Base-by-base conservation (phyloP, 2,329 filamentous ascomycete species). In the Venturia pyrina region DNA sequence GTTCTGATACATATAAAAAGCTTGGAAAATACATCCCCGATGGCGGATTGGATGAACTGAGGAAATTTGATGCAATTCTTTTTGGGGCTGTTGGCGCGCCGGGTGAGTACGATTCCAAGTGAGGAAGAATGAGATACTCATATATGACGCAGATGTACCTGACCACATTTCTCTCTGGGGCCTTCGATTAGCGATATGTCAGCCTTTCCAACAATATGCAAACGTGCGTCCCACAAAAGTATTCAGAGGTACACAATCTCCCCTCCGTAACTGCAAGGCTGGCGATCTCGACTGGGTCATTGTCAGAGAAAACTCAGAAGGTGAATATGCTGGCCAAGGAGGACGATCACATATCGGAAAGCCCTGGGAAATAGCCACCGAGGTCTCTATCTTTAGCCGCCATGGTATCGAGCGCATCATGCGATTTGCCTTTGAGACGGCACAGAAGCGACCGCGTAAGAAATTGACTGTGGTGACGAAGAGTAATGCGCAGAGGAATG, bases 271-370 rank as follows among this genome's bases (percentile, higher is more conserved):
- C 41, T 72, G 73, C 0, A 68, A 69, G 5, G 72, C 73, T 0
- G 68, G 69, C 5, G 75, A 79, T 68, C 72, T 81, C 0, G 78
- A 81, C 68, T 81, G 79, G 79, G 72, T 81, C 32, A 80, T 81
- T 65, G 73, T 81, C 34, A 73, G 79, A 17, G 79, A 81, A 69
- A 99, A 99, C 86, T 98, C 93, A 72, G 95, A 81, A 68, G 79
- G 79, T 53, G 79, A 81, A 68, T 81, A 81, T 70, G 76, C 77
- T 2, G 79, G 79, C 1, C 79, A 88, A 66, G 86, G 86, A 1
- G 86, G 86, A 0, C 80, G 84, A 0, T 85, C 84, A 11, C 78
- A 81, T 64, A 76, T 75, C 13, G 73, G 77, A 60, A 72, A 73
- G 17, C 68, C 72, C 11, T 71, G 79, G 64, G 76, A 78, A 5